phyloP scores from a whole-genome alignment of 176 grass and related monocot species.

The Eragrostis curvula region DNA sequence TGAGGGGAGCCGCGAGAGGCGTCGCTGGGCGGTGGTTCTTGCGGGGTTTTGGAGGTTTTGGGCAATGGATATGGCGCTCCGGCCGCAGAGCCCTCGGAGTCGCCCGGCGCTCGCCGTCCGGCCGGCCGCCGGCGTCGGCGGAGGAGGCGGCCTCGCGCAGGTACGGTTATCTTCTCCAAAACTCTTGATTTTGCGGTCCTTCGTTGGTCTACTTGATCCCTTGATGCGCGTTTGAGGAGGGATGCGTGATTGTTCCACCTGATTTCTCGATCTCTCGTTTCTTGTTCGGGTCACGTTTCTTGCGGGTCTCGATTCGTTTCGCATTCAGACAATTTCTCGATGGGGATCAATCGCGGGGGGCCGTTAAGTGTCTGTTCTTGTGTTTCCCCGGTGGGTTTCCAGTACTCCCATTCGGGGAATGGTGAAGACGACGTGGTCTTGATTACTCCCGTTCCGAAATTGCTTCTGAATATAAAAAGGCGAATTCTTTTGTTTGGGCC shows the following conservation, averaged over 20 bases:
- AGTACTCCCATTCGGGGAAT: no score
- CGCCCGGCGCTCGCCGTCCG: not conserved
- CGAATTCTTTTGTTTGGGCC: not conserved
- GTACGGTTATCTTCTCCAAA: not conserved
- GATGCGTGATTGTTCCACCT: not conserved
- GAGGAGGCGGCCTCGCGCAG: not conserved
- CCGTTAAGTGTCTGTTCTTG: no score
- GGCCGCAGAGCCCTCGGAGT: constrained; percentile 21
- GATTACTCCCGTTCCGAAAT: not conserved
- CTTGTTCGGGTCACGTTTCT: not conserved
- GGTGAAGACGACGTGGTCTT: not conserved
- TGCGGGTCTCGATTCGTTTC: not conserved
- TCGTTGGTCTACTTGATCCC: not conserved
- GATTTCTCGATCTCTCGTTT: not conserved
- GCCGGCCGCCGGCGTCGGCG: not conserved
- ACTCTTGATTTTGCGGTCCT: not conserved
- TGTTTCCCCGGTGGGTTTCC: no score
- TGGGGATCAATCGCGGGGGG: not conserved
- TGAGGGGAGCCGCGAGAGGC: not conserved
- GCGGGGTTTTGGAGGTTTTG: constrained; percentile 7
- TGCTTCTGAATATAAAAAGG: not conserved
- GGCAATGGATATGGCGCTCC: constrained; percentile 53
- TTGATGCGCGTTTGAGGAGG: not conserved
- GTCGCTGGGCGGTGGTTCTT: constrained; percentile 7
- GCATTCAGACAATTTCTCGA: not conserved